Conservation (phyloP, 345 rosid genomes). For the Lagerstroemia speciosa region DNA sequence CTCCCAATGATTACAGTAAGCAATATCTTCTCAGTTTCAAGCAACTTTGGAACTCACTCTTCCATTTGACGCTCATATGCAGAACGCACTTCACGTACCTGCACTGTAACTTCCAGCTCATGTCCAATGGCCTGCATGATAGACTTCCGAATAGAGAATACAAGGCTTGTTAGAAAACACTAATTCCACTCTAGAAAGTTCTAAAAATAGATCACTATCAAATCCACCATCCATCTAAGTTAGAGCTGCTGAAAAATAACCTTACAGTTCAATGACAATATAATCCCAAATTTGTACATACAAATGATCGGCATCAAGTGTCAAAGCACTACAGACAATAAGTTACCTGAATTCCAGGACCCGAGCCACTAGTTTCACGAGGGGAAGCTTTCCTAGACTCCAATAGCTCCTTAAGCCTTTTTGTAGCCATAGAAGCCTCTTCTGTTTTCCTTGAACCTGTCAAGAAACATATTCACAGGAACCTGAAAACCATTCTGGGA, state of each 20-base stretch:
- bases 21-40: not conserved
- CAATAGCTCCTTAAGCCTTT: conserved; percentile 84
- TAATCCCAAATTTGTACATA: not conserved
- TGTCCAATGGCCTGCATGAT: conserved; percentile 87
- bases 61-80: conserved; percentile 87
- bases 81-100: conserved; percentile 89
- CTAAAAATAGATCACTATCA: not conserved
- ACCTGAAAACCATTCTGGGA: conserved; percentile 1
- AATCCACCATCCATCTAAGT: not conserved
- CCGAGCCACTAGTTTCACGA: conserved; percentile 52
- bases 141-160: conserved; percentile 34
- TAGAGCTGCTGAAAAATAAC: not conserved
- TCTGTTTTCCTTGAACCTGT: conserved; percentile 90
- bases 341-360: conserved; percentile 74
- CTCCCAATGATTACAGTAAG: too few species aligned
- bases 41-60: conserved; percentile 50
- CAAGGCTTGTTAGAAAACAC: not conserved
- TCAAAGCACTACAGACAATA: not conserved
- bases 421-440: conserved; percentile 94
- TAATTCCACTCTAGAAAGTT: not conserved
- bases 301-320: not conserved
- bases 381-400: conserved; percentile 77
- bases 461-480: conserved; percentile 3
- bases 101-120: conserved; percentile 86
- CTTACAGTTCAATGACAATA: not conserved